phyloP scores from a whole-genome alignment of 176 grass and related monocot species.

The Carex myosuroides region DNA sequence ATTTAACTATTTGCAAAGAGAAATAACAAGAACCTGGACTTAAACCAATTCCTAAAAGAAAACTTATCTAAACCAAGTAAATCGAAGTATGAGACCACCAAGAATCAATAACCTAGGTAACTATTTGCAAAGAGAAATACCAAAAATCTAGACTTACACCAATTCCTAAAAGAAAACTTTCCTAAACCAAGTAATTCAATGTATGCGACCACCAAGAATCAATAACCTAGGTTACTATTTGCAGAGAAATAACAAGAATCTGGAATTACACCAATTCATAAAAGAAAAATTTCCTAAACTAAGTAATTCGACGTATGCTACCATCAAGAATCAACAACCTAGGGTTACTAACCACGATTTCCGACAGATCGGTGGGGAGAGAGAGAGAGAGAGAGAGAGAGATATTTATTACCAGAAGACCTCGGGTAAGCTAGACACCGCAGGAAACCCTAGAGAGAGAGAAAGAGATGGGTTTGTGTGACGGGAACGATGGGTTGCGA shows the following conservation, averaged over 20 bases:
- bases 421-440: not conserved
- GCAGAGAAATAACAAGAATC: not conserved
- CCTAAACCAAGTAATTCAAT: not conserved
- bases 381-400: not conserved
- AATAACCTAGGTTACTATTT: not conserved
- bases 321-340: not conserved
- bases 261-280: not conserved
- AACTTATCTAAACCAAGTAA: not conserved
- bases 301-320: not conserved
- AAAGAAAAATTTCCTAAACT: not conserved
- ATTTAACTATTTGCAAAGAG: not conserved
- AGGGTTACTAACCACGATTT: not conserved
- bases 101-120: not conserved
- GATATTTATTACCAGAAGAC: not conserved
- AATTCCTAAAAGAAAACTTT: not conserved
- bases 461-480: not conserved
- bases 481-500: not conserved
- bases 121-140: not conserved
- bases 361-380: not conserved
- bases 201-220: not conserved
- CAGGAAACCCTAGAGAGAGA: conserved; percentile 12
- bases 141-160: not conserved
- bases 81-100: not conserved
- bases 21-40: not conserved
- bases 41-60: not conserved